Evolutionary conservation across 208 protist genomes (phyloP), one percentile per base, ranked within the genome.

Genomic region (Herpetomonas tarakana): DNA sequence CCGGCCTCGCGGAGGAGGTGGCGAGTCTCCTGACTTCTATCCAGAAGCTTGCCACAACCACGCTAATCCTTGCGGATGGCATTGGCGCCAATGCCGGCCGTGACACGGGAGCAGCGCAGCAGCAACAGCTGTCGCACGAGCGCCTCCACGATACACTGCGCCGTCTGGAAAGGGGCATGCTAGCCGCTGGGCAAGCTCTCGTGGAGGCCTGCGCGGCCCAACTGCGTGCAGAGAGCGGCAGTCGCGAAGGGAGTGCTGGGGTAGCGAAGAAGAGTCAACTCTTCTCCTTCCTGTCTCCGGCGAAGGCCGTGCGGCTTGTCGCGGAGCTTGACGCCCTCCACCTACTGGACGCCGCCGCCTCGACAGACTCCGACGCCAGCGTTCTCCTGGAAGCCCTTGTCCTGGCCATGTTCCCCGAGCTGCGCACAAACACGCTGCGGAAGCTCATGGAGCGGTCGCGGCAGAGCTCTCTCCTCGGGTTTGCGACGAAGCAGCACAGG

Each of bases 401-500:
- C n/a, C 51, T 57, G 11, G 41, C 61, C 54, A 62, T 94, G 24
- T 92, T 92, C 46, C 85, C 88, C 21, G 67, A 88, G 59, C 71
- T 94, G 1, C 75, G 75, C 39, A 92, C 81, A 22, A 74, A 82
- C 18, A 94, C 88, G n/a, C 74, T 70, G 14, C 58, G 58, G 4
- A 41, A 62, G 19, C 61, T 94, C 62, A 26, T 71, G 41, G 67
- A 75, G 24, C 81, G 83, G 35, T 71, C 83, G n/a, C 68, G 76
- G 51, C 65, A 80, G 46, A 86, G 62, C 39, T 80, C 74, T 14
- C 76, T 94, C 53, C 68, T 89, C 41, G 75, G 76, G 31, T 94
- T 91, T 44, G 76, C 83, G 4, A 92, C 88, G 9, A 73, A 78
- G 18, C 46, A 64, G 9, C 88, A 94, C 44, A 71, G 82, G 3